Evolutionary conservation across 2,329 filamentous ascomycete species (phyloP).

Genomic region (Lecanosticta acicola): DNA sequence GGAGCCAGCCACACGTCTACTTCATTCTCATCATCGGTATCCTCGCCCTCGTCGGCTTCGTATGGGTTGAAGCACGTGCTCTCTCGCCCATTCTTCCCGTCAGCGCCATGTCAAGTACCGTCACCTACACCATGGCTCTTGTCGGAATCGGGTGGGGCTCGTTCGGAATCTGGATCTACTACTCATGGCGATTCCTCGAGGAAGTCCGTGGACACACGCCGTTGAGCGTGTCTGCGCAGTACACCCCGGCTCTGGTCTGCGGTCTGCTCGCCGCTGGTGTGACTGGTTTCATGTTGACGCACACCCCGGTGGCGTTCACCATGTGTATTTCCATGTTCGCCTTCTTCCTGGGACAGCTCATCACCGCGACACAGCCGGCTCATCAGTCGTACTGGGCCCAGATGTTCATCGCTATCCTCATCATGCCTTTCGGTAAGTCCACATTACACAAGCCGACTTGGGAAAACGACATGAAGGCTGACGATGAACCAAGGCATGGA

Average conservation of each 20-base stretch:
- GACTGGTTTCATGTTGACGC: slow-evolving; percentile 36
- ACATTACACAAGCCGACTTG: too few species aligned
- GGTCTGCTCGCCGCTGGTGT: slow-evolving; percentile 34
- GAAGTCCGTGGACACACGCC: slow-evolving; percentile 30
- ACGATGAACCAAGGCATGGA: too few species aligned
- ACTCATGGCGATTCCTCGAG: slow-evolving; percentile 32
- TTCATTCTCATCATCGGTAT: slow-evolving; percentile 29
- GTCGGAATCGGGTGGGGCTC: slow-evolving; percentile 30
- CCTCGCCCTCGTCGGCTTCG: slow-evolving; percentile 25
- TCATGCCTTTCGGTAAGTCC: slow-evolving; percentile 21
- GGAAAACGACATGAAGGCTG: too few species aligned
- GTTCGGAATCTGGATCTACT: slow-evolving; percentile 34
- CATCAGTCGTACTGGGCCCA: slow-evolving; percentile 36
- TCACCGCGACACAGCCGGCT: slow-evolving; percentile 30
- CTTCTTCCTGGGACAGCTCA: slow-evolving; percentile 32
- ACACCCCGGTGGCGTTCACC: slow-evolving; percentile 34
- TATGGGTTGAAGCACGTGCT: slow-evolving; percentile 27
- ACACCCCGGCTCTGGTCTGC: slow-evolving; percentile 30
- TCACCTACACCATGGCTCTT: slow-evolving; percentile 25
- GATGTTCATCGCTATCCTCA: slow-evolving; percentile 32
- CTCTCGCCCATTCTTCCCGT: slow-evolving; percentile 25
- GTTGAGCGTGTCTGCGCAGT: slow-evolving; percentile 32
- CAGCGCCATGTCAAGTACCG: slow-evolving; percentile 22
- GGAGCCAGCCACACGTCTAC: slow-evolving; percentile 27
- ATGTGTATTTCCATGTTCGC: slow-evolving; percentile 35